Evolutionary conservation across 2,329 filamentous ascomycete species (phyloP), one percentile per base, ranked within the genome.

Genomic region (Colletotrichum destructivum): DNA sequence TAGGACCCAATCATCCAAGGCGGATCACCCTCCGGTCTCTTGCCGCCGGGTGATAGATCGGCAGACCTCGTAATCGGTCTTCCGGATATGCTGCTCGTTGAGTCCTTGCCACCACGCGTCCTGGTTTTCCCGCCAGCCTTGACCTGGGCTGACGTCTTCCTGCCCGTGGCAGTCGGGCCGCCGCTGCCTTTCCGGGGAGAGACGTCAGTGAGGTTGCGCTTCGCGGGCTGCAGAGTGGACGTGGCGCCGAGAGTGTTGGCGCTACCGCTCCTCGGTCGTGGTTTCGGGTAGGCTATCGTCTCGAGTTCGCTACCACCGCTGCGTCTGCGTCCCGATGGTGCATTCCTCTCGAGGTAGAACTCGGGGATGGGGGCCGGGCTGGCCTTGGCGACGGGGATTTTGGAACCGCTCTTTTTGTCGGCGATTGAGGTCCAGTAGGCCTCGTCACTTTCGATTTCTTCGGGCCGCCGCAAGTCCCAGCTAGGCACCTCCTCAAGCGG

Each of bases 1-100:
- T 98, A 99, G 82, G 97, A 94, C 26, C 93, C 94, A 56, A 96
- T 90, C 82, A 98, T 89, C 96, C 96, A 99, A 62, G 96, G 96
- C 12, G 96, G 95, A 65, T 98, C 96, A 23, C 96, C 96, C 84
- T 98, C 96, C 0, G 95, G 95, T 52, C 91, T 89, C 78, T 94
- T 89, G 87, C 81, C 78, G 73, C 74, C 76, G 42, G 82, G 77
- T 52, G 83, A 81, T 40, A 87, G 75, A 69, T 89, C 89, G 23
- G 90, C 91, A 8, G 89, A 90, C 71, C 90, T 86, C 1, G 91
- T 93, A 3, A 86, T 84, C 23, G 92, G 91, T 16, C 91, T 90
- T 71, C 85, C 88, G 60, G 77, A 83, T 74, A 82, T 86, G 79
- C 77, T 84, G 74, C 79, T 82, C 64, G 82, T 81, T 73, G 86